phyloP scores from a whole-genome alignment of 805 yeast species.

The Wickerhamomyces tratensis region DNA sequence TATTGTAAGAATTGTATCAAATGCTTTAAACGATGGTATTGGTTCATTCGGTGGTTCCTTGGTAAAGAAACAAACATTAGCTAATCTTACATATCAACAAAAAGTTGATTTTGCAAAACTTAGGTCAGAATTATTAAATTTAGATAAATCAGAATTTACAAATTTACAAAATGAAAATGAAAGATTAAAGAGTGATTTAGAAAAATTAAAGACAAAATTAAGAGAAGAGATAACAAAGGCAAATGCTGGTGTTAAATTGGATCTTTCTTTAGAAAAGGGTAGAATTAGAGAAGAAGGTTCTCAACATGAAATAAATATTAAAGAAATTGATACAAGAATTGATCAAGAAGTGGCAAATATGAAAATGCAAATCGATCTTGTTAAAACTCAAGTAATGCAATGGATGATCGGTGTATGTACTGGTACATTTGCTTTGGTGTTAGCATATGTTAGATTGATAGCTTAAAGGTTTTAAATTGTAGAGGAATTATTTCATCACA shows the following conservation, averaged over 20 bases:
- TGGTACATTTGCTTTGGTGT: conserved; percentile 90
- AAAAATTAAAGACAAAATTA: conserved; percentile 73
- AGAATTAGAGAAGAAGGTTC: conserved; percentile 91
- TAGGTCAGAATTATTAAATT: conserved; percentile 81
- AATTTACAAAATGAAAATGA: conserved; percentile 82
- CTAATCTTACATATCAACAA: conserved; percentile 86
- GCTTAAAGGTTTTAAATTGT: conserved; percentile 25
- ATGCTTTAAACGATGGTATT: conserved; percentile 75
- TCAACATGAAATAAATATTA: conserved; percentile 85
- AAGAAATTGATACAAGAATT: conserved; percentile 89
- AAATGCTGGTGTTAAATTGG: conserved; percentile 83
- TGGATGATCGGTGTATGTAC: conserved; percentile 98
- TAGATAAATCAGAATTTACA: conserved; percentile 80
- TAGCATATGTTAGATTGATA: conserved; percentile 83
- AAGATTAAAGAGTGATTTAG: conserved; percentile 71
- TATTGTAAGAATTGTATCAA: conserved; percentile 62
- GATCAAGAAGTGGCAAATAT: conserved; percentile 93
- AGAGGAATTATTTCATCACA: too few species aligned
- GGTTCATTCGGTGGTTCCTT: conserved; percentile 63
- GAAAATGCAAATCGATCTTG: conserved; percentile 91
- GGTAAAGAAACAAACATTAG: conserved; percentile 77
- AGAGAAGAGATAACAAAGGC: conserved; percentile 88
- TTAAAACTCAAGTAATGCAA: conserved; percentile 94
- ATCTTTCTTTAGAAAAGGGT: conserved; percentile 89
- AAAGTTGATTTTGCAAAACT: conserved; percentile 94